These are phyloP conservation scores for Withania somnifera DNA, from an alignment of 305 asterid genomes.

Conservation along the genomic window DNA sequence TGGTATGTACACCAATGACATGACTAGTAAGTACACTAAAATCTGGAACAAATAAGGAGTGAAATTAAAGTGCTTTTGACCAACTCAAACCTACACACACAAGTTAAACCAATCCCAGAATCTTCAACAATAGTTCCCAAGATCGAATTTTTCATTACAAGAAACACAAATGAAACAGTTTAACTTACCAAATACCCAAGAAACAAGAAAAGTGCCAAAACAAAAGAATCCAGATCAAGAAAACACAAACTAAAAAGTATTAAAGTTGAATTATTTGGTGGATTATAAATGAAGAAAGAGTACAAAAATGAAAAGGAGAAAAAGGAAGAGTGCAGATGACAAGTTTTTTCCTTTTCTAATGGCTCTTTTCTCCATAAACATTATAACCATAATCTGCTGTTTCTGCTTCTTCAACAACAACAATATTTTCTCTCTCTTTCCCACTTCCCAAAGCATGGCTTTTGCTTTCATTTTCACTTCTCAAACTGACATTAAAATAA, in stretches of 20 bases:
- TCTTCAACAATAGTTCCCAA: conserved; percentile 45
- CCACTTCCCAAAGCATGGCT: conserved; percentile 24
- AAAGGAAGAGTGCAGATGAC: conserved; percentile 45
- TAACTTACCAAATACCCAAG: neutral
- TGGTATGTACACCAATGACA: conserved; percentile 12
- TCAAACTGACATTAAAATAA: conserved; percentile 9
- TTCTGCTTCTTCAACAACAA: conserved; percentile 7
- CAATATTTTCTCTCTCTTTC: conserved; percentile 23
- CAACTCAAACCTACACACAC: conserved; percentile 11
- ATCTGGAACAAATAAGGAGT: neutral
- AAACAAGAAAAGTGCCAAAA: conserved; percentile 21
- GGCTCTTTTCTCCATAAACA: conserved; percentile 65
- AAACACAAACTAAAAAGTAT: neutral
- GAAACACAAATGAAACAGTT: conserved; percentile 14
- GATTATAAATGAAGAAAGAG: conserved; percentile 39
- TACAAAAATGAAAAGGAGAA: conserved; percentile 63
- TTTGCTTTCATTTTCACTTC: conserved; percentile 28
- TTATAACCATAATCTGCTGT: conserved; percentile 19
- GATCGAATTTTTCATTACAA: conserved; percentile 31
- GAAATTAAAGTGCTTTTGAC: neutral
- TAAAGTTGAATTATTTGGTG: neutral
- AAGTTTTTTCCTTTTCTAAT: conserved; percentile 18
- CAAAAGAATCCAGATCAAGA: conserved; percentile 5
- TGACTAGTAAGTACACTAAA: neutral
- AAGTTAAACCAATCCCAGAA: conserved; percentile 62